Percentiles rank a stretch among this genome's conserved stretches.
phyloP scores from a whole-genome alignment of 257 asterid species.

The Oldenlandia corymbosa region DNA sequence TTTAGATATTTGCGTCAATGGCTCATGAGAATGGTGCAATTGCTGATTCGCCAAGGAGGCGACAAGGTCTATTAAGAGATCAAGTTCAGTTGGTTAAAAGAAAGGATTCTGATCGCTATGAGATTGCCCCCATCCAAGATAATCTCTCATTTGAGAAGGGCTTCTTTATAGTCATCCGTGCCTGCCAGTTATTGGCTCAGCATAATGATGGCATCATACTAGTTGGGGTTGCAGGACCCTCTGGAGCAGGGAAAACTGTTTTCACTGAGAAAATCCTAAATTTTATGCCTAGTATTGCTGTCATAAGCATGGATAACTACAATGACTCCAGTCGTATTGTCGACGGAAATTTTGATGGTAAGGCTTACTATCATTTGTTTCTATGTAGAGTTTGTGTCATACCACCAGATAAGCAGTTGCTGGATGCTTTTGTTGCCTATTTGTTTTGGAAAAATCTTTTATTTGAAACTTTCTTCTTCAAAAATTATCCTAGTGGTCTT shows the following conservation, averaged over 20 bases:
- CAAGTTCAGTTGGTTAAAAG: slow-evolving; percentile 81
- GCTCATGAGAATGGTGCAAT: slow-evolving; percentile 44
- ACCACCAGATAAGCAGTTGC: not conserved
- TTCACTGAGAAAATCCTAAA: slow-evolving; percentile 79
- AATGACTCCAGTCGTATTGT: slow-evolving; percentile 81
- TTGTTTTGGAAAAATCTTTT: not conserved
- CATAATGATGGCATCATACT: slow-evolving; percentile 76
- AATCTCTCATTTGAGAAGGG: slow-evolving; percentile 90
- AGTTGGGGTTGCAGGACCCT: slow-evolving; percentile 95
- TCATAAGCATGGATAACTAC: slow-evolving; percentile 91
- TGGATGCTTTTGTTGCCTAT: not conserved
- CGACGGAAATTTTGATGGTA: slow-evolving; percentile 95
- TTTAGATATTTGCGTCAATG: slow-evolving; percentile 35
- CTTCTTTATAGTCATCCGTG: slow-evolving; percentile 75
- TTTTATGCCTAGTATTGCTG: slow-evolving; percentile 83
- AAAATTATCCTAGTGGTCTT: not conserved
- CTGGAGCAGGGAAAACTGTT: slow-evolving; percentile 94
- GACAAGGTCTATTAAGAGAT: slow-evolving; percentile 77
- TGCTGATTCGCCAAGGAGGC: slow-evolving; percentile 75
- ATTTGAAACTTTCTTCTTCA: not conserved
- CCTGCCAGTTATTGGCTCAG: slow-evolving; percentile 89
- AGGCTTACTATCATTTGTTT: slow-evolving; percentile 5
- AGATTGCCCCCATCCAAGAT: slow-evolving; percentile 77
- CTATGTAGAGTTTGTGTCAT: not conserved
- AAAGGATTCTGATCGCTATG: slow-evolving; percentile 70